Evolutionary conservation across 129 eudicot species (phyloP).

Genomic region (Pseudognaphalium luteoalbum): DNA sequence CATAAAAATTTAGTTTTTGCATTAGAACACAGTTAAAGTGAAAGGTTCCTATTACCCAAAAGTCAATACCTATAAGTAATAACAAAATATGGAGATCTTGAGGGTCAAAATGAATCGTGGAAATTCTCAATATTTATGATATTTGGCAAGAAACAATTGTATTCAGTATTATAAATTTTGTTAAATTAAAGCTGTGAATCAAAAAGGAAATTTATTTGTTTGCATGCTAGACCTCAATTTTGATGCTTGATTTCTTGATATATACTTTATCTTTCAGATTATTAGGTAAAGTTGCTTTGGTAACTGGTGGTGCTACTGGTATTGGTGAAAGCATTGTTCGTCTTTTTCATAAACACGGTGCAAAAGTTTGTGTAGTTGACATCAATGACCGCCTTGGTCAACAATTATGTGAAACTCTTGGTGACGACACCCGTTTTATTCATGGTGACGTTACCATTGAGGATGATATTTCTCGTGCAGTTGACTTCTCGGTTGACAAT

Average conservation of each 20-base stretch:
- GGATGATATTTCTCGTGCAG: slow-evolving; percentile 60
- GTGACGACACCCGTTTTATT: slow-evolving; percentile 44
- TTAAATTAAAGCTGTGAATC: not conserved
- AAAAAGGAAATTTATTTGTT: not conserved
- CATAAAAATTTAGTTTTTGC: too few relatives aligned
- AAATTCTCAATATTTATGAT: too few relatives aligned
- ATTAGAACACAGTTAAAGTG: too few relatives aligned
- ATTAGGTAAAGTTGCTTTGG: slow-evolving; percentile 80
- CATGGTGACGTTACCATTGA: slow-evolving; percentile 78
- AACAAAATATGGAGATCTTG: too few relatives aligned
- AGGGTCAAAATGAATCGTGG: too few relatives aligned
- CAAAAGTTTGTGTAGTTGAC: slow-evolving; percentile 76
- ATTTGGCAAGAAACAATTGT: too few relatives aligned
- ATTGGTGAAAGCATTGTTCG: slow-evolving; percentile 94
- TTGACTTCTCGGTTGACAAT: slow-evolving; percentile 56
- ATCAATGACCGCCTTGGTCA: slow-evolving; percentile 65
- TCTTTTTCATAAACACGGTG: slow-evolving; percentile 76
- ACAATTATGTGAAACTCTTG: slow-evolving; percentile 46
- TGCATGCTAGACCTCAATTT: not conserved
- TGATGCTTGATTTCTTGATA: not conserved
- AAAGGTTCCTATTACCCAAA: too few relatives aligned
- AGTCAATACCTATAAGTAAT: too few relatives aligned
- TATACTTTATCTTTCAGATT: slow-evolving; percentile 48
- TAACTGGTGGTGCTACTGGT: slow-evolving; percentile 92
- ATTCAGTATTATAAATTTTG: not conserved